A percentile compares a stretch with the other conserved stretches of the same genome.
phyloP scores from a whole-genome alignment of 2,329 filamentous ascomycete species.

The Emmonsiellopsis sp. region DNA sequence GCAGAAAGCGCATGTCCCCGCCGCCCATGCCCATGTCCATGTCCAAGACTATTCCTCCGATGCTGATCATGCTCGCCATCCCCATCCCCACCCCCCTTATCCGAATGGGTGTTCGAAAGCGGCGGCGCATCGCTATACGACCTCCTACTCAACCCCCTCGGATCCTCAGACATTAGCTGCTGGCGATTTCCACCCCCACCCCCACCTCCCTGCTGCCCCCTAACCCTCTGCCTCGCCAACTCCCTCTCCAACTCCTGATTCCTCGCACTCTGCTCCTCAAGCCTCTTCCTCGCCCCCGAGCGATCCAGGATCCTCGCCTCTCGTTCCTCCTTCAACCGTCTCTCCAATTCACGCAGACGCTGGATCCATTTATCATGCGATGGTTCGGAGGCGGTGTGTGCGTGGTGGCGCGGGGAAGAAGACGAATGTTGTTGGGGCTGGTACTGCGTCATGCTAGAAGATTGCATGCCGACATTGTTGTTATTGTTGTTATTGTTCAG shows the following conservation, averaged over 20 bases:
- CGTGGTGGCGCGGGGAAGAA: neutral
- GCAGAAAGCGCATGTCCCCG: neutral
- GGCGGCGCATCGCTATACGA: too few relatives aligned
- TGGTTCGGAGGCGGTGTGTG: conserved; percentile 17
- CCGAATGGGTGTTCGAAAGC: too few relatives aligned
- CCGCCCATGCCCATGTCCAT: neutral
- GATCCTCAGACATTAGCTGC: too few relatives aligned
- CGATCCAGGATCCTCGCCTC: conserved; percentile 80
- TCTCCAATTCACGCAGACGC: conserved; percentile 76
- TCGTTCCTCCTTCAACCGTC: conserved; percentile 78
- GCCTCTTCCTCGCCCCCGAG: conserved; percentile 67
- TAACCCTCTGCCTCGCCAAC: conserved; percentile 37
- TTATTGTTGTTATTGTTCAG: conserved; percentile 15
- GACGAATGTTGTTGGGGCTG: conserved; percentile 1
- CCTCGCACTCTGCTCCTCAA: conserved; percentile 67
- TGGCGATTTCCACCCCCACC: neutral
- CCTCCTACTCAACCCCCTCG: too few relatives aligned
- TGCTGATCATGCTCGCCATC: too few relatives aligned
- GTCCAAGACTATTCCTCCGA: too few relatives aligned
- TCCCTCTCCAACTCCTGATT: conserved; percentile 61
- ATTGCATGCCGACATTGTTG: neutral
- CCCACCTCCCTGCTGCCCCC: neutral
- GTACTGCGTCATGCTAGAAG: neutral
- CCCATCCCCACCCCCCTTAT: too few relatives aligned
- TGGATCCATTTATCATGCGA: conserved; percentile 74